Percentiles rank a stretch among this genome's conserved stretches.
phyloP scores from a whole-genome alignment of 169 alveolate species.

The Amoebophrya sp. region DNA sequence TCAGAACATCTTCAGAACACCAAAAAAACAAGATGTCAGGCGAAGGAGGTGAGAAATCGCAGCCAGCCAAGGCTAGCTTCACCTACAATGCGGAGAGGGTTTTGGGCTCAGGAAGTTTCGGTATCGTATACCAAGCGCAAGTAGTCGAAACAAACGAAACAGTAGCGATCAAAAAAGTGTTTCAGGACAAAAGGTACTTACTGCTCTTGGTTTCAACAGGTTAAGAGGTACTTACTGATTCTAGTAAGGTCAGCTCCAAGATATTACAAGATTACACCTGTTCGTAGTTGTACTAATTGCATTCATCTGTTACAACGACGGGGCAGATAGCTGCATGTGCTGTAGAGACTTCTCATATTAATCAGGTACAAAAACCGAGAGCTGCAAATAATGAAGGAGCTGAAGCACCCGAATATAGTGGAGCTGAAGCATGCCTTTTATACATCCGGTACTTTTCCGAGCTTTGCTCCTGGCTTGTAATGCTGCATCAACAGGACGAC shows the following conservation, averaged over 20 bases:
- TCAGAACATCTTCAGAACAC: too few relatives aligned
- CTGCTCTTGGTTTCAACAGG: neutral
- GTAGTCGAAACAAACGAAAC: conserved; percentile 76
- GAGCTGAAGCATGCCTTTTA: conserved; percentile 79
- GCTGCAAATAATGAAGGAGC: conserved; percentile 82
- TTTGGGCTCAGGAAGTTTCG: conserved; percentile 48
- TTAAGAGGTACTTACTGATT: neutral
- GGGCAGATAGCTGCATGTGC: neutral
- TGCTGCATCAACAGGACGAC: too few relatives aligned
- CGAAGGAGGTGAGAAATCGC: too few relatives aligned
- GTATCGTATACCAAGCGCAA: conserved; percentile 51
- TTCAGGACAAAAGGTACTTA: conserved; percentile 75
- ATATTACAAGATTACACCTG: neutral
- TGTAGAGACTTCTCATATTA: neutral
- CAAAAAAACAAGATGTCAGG: too few relatives aligned
- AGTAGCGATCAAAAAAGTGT: conserved; percentile 95
- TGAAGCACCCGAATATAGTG: conserved; percentile 83
- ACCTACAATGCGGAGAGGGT: conserved; percentile 52
- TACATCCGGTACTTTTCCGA: conserved; percentile 56
- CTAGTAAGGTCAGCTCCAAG: too few relatives aligned
- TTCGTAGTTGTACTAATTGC: neutral
- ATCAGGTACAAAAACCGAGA: conserved; percentile 87
- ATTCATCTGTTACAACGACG: neutral
- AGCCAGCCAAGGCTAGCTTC: conserved; percentile 43
- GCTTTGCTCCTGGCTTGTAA: too few relatives aligned